Evolutionary conservation across 2,329 filamentous ascomycete genomes (phyloP).

Genomic region (Chaetomium olivaceum): DNA sequence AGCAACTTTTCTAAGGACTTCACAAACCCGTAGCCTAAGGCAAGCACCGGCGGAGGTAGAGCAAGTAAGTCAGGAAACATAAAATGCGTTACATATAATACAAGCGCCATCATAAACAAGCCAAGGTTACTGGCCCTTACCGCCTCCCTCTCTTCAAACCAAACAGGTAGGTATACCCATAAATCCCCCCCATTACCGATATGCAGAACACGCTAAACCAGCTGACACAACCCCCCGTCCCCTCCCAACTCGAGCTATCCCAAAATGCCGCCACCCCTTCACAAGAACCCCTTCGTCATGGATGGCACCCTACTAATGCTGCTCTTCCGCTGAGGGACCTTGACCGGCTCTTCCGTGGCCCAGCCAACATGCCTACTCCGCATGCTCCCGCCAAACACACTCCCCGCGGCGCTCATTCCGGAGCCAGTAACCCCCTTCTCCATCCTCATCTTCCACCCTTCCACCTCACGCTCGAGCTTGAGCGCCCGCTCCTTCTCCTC

Average conservation of each 20-base stretch:
- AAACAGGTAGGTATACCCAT: slow-evolving; percentile 1
- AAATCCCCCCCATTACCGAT: slow-evolving; percentile 7
- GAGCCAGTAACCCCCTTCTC: slow-evolving; percentile 53
- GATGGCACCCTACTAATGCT: slow-evolving; percentile 65
- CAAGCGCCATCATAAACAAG: background rate
- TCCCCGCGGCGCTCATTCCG: slow-evolving; percentile 23
- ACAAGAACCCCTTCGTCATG: slow-evolving; percentile 78
- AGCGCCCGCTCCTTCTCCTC: slow-evolving; percentile 83
- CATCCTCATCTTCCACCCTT: slow-evolving; percentile 74
- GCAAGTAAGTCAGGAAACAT: background rate
- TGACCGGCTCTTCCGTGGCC: slow-evolving; percentile 47
- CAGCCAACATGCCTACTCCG: slow-evolving; percentile 49
- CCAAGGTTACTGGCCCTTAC: slow-evolving; percentile 4
- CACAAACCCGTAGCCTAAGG: too few species aligned
- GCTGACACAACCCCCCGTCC: too few species aligned
- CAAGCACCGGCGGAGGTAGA: background rate
- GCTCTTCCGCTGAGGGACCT: slow-evolving; percentile 65
- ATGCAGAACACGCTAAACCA: slow-evolving; percentile 5
- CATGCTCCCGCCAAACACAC: slow-evolving; percentile 35
- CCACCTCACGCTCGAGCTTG: slow-evolving; percentile 83
- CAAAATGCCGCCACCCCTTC: slow-evolving; percentile 11
- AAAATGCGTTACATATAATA: slow-evolving; percentile 7
- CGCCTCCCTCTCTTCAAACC: background rate
- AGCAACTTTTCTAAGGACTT: too few species aligned
- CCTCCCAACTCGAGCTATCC: background rate